Evolutionary conservation across 2,329 filamentous ascomycete genomes (phyloP).

Genomic region (Metarhizium rileyi): DNA sequence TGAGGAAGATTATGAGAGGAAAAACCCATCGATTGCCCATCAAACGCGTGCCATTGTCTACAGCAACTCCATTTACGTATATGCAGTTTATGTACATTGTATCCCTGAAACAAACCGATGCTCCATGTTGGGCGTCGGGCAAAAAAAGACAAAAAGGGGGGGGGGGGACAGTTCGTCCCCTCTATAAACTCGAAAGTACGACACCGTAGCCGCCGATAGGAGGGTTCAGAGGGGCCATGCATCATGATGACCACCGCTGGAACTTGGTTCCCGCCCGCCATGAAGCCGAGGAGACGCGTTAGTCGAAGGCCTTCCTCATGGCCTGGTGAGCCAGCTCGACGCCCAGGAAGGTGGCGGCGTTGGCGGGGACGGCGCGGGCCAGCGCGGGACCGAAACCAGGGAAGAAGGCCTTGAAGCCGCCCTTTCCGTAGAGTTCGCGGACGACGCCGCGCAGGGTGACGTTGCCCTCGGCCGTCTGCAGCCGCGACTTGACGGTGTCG

Average conservation of each 20-base stretch:
- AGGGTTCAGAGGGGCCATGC: too few relatives aligned
- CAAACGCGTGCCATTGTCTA: neutral
- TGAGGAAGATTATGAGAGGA: too few relatives aligned
- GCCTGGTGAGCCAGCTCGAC: slow-evolving; percentile 76
- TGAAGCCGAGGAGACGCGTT: too few relatives aligned
- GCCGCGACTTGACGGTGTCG: slow-evolving; percentile 87
- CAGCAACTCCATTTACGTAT: neutral
- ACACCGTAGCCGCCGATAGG: too few relatives aligned
- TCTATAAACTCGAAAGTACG: too few relatives aligned
- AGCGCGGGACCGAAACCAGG: slow-evolving; percentile 90
- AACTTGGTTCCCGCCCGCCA: too few relatives aligned
- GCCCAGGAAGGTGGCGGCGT: slow-evolving; percentile 87
- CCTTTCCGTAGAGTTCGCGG: slow-evolving; percentile 68
- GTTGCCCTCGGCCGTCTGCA: slow-evolving; percentile 85
- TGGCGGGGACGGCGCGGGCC: slow-evolving; percentile 86
- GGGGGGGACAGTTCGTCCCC: too few relatives aligned
- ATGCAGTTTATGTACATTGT: neutral
- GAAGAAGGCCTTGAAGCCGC: slow-evolving; percentile 89
- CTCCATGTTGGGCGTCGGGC: too few relatives aligned
- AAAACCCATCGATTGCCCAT: too few relatives aligned
- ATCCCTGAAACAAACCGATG: neutral
- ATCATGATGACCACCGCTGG: too few relatives aligned
- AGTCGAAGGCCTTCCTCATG: slow-evolving; percentile 65
- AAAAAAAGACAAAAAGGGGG: too few relatives aligned
- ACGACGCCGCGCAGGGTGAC: slow-evolving; percentile 74